A percentile compares a stretch with the other conserved stretches of the same genome.
phyloP scores from a whole-genome alignment of 768 basidiomycete species.

The Leccinum sublutescens region DNA sequence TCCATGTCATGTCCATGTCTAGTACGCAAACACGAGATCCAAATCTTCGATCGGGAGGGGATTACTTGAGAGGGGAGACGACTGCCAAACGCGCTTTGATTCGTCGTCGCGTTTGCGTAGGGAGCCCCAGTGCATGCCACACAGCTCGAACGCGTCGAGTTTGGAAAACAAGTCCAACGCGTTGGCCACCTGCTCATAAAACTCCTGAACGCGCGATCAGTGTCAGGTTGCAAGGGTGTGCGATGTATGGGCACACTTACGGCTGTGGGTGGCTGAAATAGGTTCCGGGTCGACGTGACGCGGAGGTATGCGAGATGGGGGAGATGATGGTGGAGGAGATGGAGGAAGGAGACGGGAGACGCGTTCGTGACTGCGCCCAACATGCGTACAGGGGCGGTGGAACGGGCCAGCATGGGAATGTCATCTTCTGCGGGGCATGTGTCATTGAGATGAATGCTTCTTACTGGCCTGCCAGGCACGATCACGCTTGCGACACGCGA shows the following conservation, averaged over 20 bases:
- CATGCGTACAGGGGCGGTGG: conserved; percentile 51
- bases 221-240: not conserved
- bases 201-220: conserved; percentile 42
- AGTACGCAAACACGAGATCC: conserved; percentile 25
- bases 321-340: conserved; percentile 53
- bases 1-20: not conserved
- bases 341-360: conserved; percentile 56
- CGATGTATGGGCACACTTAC: conserved; percentile 30
- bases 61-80: conserved; percentile 41
- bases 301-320: conserved; percentile 64
- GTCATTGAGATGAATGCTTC: conserved; percentile 60
- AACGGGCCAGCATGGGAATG: conserved; percentile 47
- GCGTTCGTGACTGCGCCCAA: conserved; percentile 60
- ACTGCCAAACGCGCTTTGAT: conserved; percentile 52
- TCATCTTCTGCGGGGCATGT: conserved; percentile 58
- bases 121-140: conserved; percentile 73
- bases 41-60: conserved; percentile 32
- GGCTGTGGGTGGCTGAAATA: conserved; percentile 47
- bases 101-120: conserved; percentile 44
- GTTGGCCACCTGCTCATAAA: conserved; percentile 59
- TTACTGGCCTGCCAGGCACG: conserved; percentile 65
- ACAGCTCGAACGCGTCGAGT: conserved; percentile 68
- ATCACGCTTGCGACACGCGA: conserved; percentile 51
- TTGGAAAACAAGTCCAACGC: conserved; percentile 58
- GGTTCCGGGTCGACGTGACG: conserved; percentile 55